phyloP scores from a whole-genome alignment of 2,329 filamentous ascomycete species.

The Aspergillus flavus region DNA sequence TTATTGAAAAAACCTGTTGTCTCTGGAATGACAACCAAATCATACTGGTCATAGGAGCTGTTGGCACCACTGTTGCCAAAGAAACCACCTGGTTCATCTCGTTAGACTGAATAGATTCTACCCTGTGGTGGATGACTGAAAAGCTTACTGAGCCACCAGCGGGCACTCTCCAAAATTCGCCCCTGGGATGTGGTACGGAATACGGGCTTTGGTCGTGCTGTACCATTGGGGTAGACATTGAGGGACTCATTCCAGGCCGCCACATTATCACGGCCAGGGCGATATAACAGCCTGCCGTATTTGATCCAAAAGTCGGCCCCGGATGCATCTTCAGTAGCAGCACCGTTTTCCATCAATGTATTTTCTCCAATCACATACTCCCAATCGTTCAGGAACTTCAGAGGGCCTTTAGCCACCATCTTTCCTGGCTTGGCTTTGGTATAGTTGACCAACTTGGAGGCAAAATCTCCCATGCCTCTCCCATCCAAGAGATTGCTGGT shows the following conservation, averaged over 20 bases:
- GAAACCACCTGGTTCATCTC: slow-evolving; percentile 30
- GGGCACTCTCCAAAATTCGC: slow-evolving; percentile 55
- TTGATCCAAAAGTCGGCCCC: slow-evolving; percentile 58
- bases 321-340: slow-evolving; percentile 52
- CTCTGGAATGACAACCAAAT: slow-evolving; percentile 55
- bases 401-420: slow-evolving; percentile 47
- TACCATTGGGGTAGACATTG: slow-evolving; percentile 48
- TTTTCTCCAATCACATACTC: slow-evolving; percentile 49
- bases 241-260: slow-evolving; percentile 50
- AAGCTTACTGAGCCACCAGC: slow-evolving; percentile 48
- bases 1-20: slow-evolving; percentile 53
- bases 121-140: background rate
- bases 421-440: slow-evolving; percentile 37
- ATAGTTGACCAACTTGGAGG: slow-evolving; percentile 52
- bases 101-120: background rate
- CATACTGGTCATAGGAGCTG: slow-evolving; percentile 27
- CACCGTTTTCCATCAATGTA: slow-evolving; percentile 54
- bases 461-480: slow-evolving; percentile 52
- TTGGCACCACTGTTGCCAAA: slow-evolving; percentile 29
- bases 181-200: slow-evolving; percentile 58
- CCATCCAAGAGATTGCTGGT: slow-evolving; percentile 52
- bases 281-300: slow-evolving; percentile 58
- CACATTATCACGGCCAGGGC: slow-evolving; percentile 49
- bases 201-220: slow-evolving; percentile 51
- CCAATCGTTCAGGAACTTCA: slow-evolving; percentile 58